These are phyloP conservation scores for Myriosclerotinia curreyana DNA, from an alignment of 2,329 filamentous ascomycete genomes.

Conservation along the genomic window DNA sequence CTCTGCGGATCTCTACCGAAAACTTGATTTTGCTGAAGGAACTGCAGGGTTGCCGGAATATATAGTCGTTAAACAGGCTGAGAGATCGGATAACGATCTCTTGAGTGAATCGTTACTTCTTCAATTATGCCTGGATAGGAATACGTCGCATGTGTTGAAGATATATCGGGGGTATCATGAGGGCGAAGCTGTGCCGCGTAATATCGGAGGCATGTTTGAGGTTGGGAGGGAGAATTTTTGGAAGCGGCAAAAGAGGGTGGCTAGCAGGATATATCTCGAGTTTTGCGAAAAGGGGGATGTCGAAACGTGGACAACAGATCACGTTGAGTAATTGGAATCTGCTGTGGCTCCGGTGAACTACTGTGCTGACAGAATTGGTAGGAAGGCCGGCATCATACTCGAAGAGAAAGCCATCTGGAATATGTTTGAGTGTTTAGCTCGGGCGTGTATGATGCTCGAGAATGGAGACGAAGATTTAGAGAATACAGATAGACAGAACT, in stretches of 20 bases:
- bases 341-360: not conserved
- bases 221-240: not conserved
- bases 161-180: conserved; percentile 3
- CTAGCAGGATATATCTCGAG: conserved; percentile 7
- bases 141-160: not conserved
- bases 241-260: not conserved
- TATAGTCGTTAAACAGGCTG: not conserved
- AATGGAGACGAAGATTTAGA: not conserved
- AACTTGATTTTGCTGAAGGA: not conserved
- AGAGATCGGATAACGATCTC: not conserved
- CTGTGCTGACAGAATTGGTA: not conserved
- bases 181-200: not conserved
- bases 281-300: conserved; percentile 1
- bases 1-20: conserved; percentile 7
- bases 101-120: conserved; percentile 2
- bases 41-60: not conserved
- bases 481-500: not conserved
- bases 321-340: not conserved
- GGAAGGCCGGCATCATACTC: not conserved
- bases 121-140: not conserved
- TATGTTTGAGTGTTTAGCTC: conserved; percentile 9
- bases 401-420: conserved; percentile 5
- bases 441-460: conserved; percentile 2
- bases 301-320: not conserved
- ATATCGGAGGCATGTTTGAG: conserved; percentile 9